A percentile compares a stretch with the other conserved stretches of the same genome.
Conservation (phyloP, 1,284 basidiomycete species). For the Irpex lacteus region DNA sequence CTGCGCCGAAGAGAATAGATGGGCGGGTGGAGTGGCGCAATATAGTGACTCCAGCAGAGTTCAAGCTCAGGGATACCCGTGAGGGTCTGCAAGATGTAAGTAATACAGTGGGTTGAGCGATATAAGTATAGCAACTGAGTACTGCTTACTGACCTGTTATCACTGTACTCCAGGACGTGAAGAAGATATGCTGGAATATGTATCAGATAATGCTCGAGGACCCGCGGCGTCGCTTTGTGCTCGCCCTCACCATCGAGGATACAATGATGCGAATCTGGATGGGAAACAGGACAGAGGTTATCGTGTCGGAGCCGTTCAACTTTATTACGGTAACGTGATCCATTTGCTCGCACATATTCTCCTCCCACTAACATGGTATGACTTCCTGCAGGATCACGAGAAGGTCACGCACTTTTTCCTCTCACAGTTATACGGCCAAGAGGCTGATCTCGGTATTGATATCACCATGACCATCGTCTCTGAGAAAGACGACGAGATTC, state of each 20-base stretch:
- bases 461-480: not conserved
- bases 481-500: not conserved
- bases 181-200: slow-evolving; percentile 1
- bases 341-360: not conserved
- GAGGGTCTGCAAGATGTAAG: not conserved
- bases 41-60: not conserved
- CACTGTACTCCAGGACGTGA: not conserved
- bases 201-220: not conserved
- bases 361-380: not conserved
- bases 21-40: not conserved
- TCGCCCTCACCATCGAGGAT: not conserved
- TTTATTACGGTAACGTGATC: not conserved
- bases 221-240: not conserved
- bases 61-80: not conserved
- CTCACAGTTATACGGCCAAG: not conserved
- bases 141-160: not conserved
- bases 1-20: not conserved
- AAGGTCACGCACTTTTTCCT: not conserved
- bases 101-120: not conserved
- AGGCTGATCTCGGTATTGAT: not conserved
- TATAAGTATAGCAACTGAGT: too few relatives aligned
- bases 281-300: not conserved
- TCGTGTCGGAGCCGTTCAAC: slow-evolving; percentile 1
- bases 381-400: not conserved
- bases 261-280: not conserved